Evolutionary conservation across 1,284 basidiomycete genomes (phyloP), one percentile per base, ranked within the genome.

Genomic region (Malassezia restricta): DNA sequence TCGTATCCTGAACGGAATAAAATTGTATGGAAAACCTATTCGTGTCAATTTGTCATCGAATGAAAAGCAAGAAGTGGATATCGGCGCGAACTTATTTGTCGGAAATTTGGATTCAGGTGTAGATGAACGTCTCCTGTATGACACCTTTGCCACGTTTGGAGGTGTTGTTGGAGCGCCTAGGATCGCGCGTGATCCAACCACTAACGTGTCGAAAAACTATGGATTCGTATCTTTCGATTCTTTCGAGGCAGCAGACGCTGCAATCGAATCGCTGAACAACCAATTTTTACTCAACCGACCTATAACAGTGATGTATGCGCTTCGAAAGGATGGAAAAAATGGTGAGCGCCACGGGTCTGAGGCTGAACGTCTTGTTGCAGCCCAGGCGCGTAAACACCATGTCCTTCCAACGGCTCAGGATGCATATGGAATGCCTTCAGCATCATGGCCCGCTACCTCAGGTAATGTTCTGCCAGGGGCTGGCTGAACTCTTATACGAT

Each of bases 1-100:
- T 79, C 94, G 94, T 78, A 95, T 96, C 68, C 92, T 98, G 90
- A 96, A 98, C 75, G 92, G 96, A 78, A 95, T 98, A 74, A 98
- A 98, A 76, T 77, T 98, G 46, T 98, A 87, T 80, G 92, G 94
- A 39, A 96, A 96, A 73, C 92, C 92, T 31, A 94, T 98, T 57
- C 80, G 92, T 62, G 91, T 98, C 63, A 95, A 95, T 80, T 95
- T 94, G 83, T 87, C 86, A 61, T 71, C 82, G 76, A 88, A 87
- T 47, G 89, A 94, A 75, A 88, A 92, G 77, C 95, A 95, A 74
- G 89, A 94, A 76, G 79, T 96, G 40, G 94, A 98, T 67, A 90
- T 98, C 45, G 92, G 94, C 43, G 92, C 92, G 14, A 96, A 98
- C 75, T 77, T 96, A 44, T 98, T 96, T 72, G 85, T 98, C 62